phyloP scores from a whole-genome alignment of 2,329 filamentous ascomycete genomes.

The Pseudohalonectria lignicola region DNA sequence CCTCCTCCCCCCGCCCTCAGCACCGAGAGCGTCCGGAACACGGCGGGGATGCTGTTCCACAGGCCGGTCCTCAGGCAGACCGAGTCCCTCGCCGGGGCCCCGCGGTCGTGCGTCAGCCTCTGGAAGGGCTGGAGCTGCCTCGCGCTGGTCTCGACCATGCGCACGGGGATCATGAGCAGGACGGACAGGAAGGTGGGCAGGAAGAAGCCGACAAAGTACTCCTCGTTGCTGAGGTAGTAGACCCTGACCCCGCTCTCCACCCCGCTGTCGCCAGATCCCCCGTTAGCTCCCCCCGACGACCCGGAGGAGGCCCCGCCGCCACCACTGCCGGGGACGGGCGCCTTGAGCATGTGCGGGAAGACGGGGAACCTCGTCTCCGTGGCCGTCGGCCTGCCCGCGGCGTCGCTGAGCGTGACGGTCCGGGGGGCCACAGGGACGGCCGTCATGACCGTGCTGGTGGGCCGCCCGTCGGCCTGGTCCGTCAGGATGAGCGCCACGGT shows the following conservation, averaged over 20 bases:
- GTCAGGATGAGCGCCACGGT: slow-evolving; percentile 26
- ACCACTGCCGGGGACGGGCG: slow-evolving; percentile 3
- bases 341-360: too few relatives aligned
- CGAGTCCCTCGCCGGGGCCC: slow-evolving; percentile 19
- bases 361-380: slow-evolving; percentile 11
- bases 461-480: slow-evolving; percentile 5
- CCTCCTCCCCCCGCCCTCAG: background rate
- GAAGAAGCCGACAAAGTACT: slow-evolving; percentile 24
- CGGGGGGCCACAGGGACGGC: slow-evolving; percentile 5
- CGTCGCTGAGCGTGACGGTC: slow-evolving; percentile 5
- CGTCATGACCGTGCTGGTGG: slow-evolving; percentile 7
- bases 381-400: slow-evolving; percentile 8
- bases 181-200: slow-evolving; percentile 23
- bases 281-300: background rate
- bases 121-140: slow-evolving; percentile 27
- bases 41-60: slow-evolving; percentile 8
- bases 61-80: slow-evolving; percentile 15
- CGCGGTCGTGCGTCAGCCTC: slow-evolving; percentile 18
- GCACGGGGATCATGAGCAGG: slow-evolving; percentile 21
- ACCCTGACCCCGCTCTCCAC: slow-evolving; percentile 1
- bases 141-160: slow-evolving; percentile 22
- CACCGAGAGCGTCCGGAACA: background rate
- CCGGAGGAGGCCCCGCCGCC: background rate
- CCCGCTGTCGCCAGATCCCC: too few relatives aligned
- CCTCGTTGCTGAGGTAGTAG: slow-evolving; percentile 14